Base-by-base conservation (phyloP, 1,139 yeast species). In the Scheffersomyces cryptocercus region DNA sequence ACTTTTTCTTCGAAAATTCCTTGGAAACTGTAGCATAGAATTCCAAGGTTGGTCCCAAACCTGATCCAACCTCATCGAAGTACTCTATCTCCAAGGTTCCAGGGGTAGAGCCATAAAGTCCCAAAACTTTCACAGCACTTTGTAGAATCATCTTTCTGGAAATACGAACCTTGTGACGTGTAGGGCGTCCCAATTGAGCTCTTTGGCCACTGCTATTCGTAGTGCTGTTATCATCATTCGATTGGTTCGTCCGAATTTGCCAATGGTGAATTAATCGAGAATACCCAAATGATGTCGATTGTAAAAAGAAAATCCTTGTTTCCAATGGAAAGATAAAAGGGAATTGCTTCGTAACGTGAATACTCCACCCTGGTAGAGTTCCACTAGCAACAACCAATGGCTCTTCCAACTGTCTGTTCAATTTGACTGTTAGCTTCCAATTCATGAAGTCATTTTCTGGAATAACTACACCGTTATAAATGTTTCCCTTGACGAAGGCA, bases 21-120 rank as follows among this genome's bases (percentile, higher is more conserved):
- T 73, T 81, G 0, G 97, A 89, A 4, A 88, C 93, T 11, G 77
- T 71, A 0, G 97, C 82, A 59, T 89, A 93, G 58, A 93, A 93
- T 62, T 93, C 99, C 49, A 91, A 72, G 0, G 99, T 93, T 2
- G 99, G 99, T 0, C 99, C 99, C 40, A 90, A 68, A 0, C 99
- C 99, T 1, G 97, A 85, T 10, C 99, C 99, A n/a, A 79, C 97
- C 61, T 93, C 99, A 54, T 86, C 91, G 52, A 79, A 84, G 57
- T 87, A 93, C 59, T 91, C 97, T 46, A 93, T 84, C 55, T 93
- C 98, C 37, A 93, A 68, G 6, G 88, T 74, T 32, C 90, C 87
- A 0, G 97, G 93, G 13, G 85, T 79, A 0, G 89, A 68, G 0
- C 96, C 96, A 61, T 89, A 86, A 43, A 81, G 70, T 35, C 82